These are phyloP conservation scores for Sugiyamaella grinbergsii DNA, from an alignment of 1,139 yeast genomes.

Conservation along the genomic window DNA sequence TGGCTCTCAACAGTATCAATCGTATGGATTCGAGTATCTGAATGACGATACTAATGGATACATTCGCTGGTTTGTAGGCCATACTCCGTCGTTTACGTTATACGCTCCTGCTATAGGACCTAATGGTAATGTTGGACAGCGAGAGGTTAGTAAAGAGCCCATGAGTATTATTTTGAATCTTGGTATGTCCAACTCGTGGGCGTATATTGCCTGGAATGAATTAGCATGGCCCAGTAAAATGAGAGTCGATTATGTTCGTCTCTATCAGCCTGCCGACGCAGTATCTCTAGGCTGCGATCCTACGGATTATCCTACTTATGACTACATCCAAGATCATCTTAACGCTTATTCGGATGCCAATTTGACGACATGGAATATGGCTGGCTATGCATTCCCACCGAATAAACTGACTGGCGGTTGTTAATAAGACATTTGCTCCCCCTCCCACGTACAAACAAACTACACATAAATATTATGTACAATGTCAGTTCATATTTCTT, in stretches of 20 bases:
- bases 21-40: constrained; percentile 73
- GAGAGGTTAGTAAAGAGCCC: constrained; percentile 79
- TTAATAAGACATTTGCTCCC: too few relatives aligned
- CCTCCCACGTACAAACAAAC: too few relatives aligned
- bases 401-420: constrained; percentile 52
- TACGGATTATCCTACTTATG: constrained; percentile 65
- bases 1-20: constrained; percentile 62
- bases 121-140: constrained; percentile 78
- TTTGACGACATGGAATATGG: constrained; percentile 63
- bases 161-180: constrained; percentile 77
- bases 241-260: constrained; percentile 72
- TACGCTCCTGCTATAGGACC: constrained; percentile 69
- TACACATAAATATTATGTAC: background rate
- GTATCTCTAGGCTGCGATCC: constrained; percentile 74
- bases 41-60: constrained; percentile 70
- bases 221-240: constrained; percentile 67
- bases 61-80: constrained; percentile 80
- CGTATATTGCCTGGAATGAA: constrained; percentile 75
- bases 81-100: constrained; percentile 63
- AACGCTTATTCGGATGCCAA: constrained; percentile 66
- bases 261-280: constrained; percentile 67
- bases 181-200: constrained; percentile 82
- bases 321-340: constrained; percentile 65
- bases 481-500: background rate
- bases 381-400: constrained; percentile 69